Evolutionary conservation across 108 stramenopile species (phyloP).

Genomic region (Heterococcus sp.): DNA sequence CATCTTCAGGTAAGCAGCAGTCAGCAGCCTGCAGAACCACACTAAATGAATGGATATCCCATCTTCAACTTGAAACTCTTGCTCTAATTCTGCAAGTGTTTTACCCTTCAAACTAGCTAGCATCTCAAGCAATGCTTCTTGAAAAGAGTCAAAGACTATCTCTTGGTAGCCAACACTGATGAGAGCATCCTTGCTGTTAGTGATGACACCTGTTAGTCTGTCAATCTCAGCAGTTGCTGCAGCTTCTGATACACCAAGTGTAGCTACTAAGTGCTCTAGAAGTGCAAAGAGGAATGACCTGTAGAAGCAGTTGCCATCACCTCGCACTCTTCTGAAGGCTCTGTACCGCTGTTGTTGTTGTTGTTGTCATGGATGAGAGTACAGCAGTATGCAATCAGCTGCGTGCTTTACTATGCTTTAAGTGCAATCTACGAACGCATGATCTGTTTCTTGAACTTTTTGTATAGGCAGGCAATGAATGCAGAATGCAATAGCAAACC

Average conservation of each 20-base stretch:
- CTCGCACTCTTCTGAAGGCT: constrained; percentile 69
- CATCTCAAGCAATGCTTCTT: constrained; percentile 47
- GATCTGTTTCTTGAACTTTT: no score
- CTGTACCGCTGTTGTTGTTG: constrained; percentile 52
- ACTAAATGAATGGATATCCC: constrained; percentile 45
- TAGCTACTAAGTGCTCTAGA: constrained; percentile 63
- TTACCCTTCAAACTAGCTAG: constrained; percentile 24
- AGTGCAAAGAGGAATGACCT: constrained; percentile 78
- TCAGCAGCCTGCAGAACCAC: constrained; percentile 56
- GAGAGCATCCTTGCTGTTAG: constrained; percentile 35
- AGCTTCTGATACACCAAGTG: background rate
- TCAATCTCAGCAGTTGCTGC: background rate
- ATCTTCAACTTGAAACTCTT: constrained; percentile 29
- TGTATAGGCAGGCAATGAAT: no score
- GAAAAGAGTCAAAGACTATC: constrained; percentile 55
- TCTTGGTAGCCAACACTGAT: constrained; percentile 53
- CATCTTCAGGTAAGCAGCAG: constrained; percentile 49
- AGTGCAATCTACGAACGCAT: no score
- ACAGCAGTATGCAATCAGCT: no score
- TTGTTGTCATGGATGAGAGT: no score
- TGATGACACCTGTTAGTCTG: background rate
- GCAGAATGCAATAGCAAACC: no score
- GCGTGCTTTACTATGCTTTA: no score
- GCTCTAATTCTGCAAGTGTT: constrained; percentile 39
- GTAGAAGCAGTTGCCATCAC: constrained; percentile 93